Conservation (phyloP, 768 basidiomycete species). For the Neoboletus subvelutipes region DNA sequence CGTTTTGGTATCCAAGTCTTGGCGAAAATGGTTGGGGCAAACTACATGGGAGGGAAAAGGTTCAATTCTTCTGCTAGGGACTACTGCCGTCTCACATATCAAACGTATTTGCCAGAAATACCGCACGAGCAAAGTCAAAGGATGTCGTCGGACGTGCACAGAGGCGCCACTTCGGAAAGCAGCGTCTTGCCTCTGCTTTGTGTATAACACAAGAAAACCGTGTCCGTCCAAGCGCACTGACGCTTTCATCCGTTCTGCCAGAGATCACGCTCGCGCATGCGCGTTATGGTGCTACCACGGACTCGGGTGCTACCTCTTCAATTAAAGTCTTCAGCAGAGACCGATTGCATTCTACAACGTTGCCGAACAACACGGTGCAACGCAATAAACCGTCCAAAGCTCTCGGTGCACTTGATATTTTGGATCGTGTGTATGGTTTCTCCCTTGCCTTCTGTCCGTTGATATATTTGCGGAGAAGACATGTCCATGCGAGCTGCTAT, state of each 20-base stretch:
- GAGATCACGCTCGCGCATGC: constrained; percentile 31
- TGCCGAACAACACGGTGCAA: constrained; percentile 2
- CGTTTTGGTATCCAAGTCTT: background rate
- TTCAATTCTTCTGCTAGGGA: constrained; percentile 21
- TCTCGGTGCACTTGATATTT: constrained; percentile 25
- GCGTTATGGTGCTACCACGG: constrained; percentile 2
- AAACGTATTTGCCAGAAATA: constrained; percentile 44
- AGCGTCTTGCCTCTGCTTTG: constrained; percentile 52
- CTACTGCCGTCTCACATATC: background rate
- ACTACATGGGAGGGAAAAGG: constrained; percentile 79
- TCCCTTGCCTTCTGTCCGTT: constrained; percentile 1
- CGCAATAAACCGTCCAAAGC: constrained; percentile 23
- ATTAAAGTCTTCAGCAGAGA: constrained; percentile 2
- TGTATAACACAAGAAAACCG: constrained; percentile 13
- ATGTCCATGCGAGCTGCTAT: constrained; percentile 31
- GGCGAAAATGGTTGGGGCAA: constrained; percentile 59
- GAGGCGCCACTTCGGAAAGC: constrained; percentile 59
- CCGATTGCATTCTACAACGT: constrained; percentile 1
- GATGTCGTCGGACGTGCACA: constrained; percentile 56
- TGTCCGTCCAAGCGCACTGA: background rate
- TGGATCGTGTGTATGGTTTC: constrained; percentile 26
- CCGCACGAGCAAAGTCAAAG: constrained; percentile 54
- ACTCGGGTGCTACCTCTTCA: background rate
- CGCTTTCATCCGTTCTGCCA: constrained; percentile 14
- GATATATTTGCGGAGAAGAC: constrained; percentile 18